Evolutionary conservation across 2,329 filamentous ascomycete genomes (phyloP).

Genomic region (Colletotrichum zoysiae): DNA sequence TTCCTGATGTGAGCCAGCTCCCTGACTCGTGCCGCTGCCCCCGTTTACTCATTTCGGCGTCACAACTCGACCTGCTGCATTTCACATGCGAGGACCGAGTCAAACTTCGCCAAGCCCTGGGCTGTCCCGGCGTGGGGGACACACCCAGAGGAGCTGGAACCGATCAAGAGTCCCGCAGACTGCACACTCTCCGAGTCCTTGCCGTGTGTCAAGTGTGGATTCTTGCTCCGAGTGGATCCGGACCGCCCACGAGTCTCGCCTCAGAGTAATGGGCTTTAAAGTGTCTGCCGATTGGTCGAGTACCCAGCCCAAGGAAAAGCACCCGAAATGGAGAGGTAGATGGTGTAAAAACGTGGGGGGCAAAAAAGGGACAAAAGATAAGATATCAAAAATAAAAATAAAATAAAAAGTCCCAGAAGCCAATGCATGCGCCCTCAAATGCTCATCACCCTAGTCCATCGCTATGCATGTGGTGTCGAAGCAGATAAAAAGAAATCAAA

Average conservation of each 20-base stretch:
- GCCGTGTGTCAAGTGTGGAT: constrained; percentile 19
- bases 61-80: constrained; percentile 34
- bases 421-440: constrained; percentile 36
- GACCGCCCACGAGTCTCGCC: not conserved
- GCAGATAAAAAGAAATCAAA: constrained; percentile 18
- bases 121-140: constrained; percentile 23
- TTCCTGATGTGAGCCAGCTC: constrained; percentile 14
- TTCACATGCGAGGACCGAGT: constrained; percentile 34
- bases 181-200: constrained; percentile 21
- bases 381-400: not conserved
- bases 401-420: not conserved
- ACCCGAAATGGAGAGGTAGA: not conserved
- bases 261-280: not conserved
- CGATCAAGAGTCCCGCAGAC: constrained; percentile 21
- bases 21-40: constrained; percentile 32
- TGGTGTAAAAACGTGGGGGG: not conserved
- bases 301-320: not conserved
- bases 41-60: constrained; percentile 32
- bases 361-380: not conserved
- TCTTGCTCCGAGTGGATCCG: constrained; percentile 4
- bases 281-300: not conserved
- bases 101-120: constrained; percentile 28
- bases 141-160: constrained; percentile 12
- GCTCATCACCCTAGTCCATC: constrained; percentile 34
- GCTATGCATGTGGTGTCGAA: constrained; percentile 42